A percentile compares a stretch with the other conserved stretches of the same genome.
Conservation (phyloP, 169 alveolate genomes). For the Eimeria acervulina region DNA sequence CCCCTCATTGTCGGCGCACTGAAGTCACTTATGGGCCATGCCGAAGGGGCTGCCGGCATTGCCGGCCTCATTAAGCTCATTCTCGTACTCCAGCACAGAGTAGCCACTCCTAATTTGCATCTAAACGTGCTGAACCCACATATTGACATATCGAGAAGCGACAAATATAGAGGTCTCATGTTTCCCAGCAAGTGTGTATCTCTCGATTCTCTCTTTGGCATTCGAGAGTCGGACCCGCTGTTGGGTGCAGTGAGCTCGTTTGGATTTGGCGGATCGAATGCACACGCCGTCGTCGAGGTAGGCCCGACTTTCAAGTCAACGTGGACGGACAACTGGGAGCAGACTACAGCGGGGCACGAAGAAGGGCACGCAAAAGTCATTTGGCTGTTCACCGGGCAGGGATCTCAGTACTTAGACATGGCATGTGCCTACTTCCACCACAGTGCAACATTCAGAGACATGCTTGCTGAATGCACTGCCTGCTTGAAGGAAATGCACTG, state of each 20-base stretch:
- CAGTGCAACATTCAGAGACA: neutral
- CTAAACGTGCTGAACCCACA: neutral
- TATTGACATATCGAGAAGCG: neutral
- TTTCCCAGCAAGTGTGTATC: slow-evolving; percentile 78
- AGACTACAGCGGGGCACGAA: no score
- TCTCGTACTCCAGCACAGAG: neutral
- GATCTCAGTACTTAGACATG: slow-evolving; percentile 15
- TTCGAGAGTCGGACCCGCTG: slow-evolving; percentile 43
- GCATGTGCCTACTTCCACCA: neutral
- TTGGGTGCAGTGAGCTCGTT: slow-evolving; percentile 77
- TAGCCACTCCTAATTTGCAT: neutral
- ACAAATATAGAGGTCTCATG: neutral
- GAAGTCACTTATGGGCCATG: neutral
- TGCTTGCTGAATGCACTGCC: neutral
- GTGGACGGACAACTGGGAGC: neutral
- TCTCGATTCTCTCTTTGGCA: neutral
- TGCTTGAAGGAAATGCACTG: neutral
- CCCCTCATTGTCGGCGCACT: slow-evolving; percentile 86
- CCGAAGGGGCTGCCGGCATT: slow-evolving; percentile 74
- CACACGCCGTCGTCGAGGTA: slow-evolving; percentile 82
- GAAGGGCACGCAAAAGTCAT: slow-evolving; percentile 72
- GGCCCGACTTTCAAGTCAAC: neutral
- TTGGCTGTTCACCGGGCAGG: slow-evolving; percentile 87
- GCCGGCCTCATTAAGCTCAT: slow-evolving; percentile 82
- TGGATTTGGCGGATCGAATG: slow-evolving; percentile 89